Evolutionary conservation across 1,284 basidiomycete species (phyloP), one percentile per base, ranked within the genome.

Genomic region (Peniophora sp.): DNA sequence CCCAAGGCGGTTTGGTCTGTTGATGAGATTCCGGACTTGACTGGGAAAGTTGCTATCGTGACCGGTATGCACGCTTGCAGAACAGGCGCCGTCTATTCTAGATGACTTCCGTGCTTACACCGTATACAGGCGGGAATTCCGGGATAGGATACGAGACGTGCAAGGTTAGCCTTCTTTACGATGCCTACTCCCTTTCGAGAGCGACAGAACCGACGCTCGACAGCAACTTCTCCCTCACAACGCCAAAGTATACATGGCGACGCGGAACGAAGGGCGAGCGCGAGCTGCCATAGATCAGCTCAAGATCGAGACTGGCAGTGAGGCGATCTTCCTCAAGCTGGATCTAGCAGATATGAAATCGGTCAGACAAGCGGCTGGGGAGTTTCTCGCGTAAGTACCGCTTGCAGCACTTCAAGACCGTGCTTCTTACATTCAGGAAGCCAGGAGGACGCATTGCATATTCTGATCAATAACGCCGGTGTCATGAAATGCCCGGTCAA

Each of bases 211-310:
- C n/a, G n/a, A n/a, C 12, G 27, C 55, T 55, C 8, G 55, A 57
- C 39, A 57, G 54, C 57, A 68, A 3, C 68, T 83, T 12, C 70
- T 86, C 39, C 55, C 61, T 6, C 74, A 74, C 50, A 77, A 81
- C 36, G 83, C 83, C 6, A 83, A 73, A 53, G 85, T 88, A 0
- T 86, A 84, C 60, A 68, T 87, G 55, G 80, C 78, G 2, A 71
- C 72, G 18, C 71, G 85, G 15, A 74, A 66, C 55, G 58, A 66
- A 51, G 57, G 64, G 24, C 79, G 75, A 50, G 80, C 74, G 0
- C 55, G 68, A 32, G 62, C 59, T 1, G 78, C 80, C 1, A 82
- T 87, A 48, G 58, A 65, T 11, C 67, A 76, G 23, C 68, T 86
- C 49, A 72, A 72, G 55, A 32, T 59, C 2, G 64, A 61, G 51